Base-by-base conservation (phyloP, 495 filamentous ascomycete species). In the Hypoxylon crocopeplum region DNA sequence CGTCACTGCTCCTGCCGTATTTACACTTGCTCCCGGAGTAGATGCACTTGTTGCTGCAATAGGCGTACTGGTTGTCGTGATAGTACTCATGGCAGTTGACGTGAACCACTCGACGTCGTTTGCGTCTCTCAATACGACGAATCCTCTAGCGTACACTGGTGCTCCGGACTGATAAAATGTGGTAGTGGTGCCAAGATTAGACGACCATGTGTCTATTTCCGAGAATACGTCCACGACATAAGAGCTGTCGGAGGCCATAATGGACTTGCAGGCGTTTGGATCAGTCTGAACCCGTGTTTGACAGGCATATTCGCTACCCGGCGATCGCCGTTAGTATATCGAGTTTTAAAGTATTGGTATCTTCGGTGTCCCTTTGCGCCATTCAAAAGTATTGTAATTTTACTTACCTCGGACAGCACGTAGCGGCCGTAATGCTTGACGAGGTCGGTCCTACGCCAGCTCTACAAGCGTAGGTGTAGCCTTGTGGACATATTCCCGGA, bases 321-420 rank as follows among this genome's bases (percentile, higher is more conserved):
- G 25, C 25, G 25, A 29, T 29, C 5, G 5, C 10, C 25, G 10
- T 29, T 29, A 29, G 25, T 29, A 29, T 5, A 10, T 29, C 5
- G 25, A 29, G 5, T 29, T 10, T 29, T 29, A 10, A 5, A 29
- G 25, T 29, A 5, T 5, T 29, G 25, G 10, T 29, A 29, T 10
- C 25, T 29, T 29, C 25, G 25, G 25, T 29, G 25, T 34, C 12
- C 32, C 5, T 34, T 34, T 34, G 2, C 21, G 3, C 15, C 19
- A 11, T 22, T 21, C 16, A 3, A 37, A 16, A 5, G 34, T 15
- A 16, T 7, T 37, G 15, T 5, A 37, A n/a, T 15, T 3, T 21
- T 13, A 44, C 11, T 6, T 27, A 44, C 40, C 40, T 44, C 1
- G 40, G 40, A 44, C 40, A 44, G n/a, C 40, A 44, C 13, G 40